These are phyloP conservation scores for Astathelohania contejeani DNA, from an alignment of 371 early-diverging fungal species.

Conservation along the genomic window DNA sequence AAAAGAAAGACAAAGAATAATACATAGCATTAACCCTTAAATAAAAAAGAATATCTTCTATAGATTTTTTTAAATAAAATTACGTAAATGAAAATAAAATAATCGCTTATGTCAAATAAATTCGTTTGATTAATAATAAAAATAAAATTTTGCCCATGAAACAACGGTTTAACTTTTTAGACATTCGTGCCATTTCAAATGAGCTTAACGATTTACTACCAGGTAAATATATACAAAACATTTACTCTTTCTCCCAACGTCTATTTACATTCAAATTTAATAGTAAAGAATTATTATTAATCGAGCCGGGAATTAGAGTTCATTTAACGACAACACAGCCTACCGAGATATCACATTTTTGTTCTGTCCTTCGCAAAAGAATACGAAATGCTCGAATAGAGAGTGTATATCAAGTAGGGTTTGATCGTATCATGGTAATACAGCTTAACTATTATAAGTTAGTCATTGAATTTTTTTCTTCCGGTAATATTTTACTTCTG, in stretches of 20 bases:
- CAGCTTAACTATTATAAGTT: constrained; percentile 39
- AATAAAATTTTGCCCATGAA: too few relatives aligned
- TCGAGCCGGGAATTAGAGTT: constrained; percentile 51
- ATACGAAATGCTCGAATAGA: constrained; percentile 39
- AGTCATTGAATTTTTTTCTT: constrained; percentile 50
- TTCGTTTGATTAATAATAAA: too few relatives aligned
- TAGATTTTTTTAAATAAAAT: too few relatives aligned
- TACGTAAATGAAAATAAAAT: too few relatives aligned
- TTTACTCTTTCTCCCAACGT: constrained; percentile 45
- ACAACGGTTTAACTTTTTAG: constrained; percentile 50
- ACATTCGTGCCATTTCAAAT: constrained; percentile 49
- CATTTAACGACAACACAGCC: constrained; percentile 42
- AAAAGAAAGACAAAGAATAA: too few relatives aligned
- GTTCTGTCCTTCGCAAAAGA: constrained; percentile 41
- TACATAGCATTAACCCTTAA: too few relatives aligned
- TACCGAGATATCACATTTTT: constrained; percentile 47
- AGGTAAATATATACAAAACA: constrained; percentile 48
- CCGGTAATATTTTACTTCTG: constrained; percentile 50
- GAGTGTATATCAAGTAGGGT: constrained; percentile 45
- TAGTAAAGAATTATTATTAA: constrained; percentile 49
- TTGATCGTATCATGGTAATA: constrained; percentile 50
- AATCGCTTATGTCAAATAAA: too few relatives aligned
- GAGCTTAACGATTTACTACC: constrained; percentile 37
- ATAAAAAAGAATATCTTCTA: too few relatives aligned
- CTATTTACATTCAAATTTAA: constrained; percentile 47